Evolutionary conservation across 345 rosid genomes (phyloP).

Genomic region (Luvunga scandens): DNA sequence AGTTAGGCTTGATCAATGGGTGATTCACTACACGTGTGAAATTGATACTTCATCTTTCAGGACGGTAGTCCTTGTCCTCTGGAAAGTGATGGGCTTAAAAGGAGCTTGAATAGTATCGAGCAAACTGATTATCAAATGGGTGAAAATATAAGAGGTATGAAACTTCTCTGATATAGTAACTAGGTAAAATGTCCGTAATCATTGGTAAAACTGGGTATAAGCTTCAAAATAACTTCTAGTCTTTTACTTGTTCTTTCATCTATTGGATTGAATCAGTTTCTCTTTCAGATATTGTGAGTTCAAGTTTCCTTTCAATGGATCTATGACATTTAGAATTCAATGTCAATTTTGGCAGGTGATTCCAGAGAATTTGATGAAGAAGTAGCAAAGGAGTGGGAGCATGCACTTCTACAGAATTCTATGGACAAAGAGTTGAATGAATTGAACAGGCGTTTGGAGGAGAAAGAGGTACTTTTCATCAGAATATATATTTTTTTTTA

Average conservation of each 20-base stretch:
- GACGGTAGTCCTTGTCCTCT: conserved; percentile 62
- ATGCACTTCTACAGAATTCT: conserved; percentile 81
- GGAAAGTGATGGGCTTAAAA: conserved; percentile 81
- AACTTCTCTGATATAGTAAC: background rate
- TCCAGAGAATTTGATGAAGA: conserved; percentile 79
- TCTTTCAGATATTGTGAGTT: background rate
- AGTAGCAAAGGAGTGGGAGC: conserved; percentile 97
- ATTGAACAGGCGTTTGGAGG: conserved; percentile 80
- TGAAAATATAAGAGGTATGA: conserved; percentile 66
- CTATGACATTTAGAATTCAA: conserved; percentile 9
- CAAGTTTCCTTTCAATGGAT: background rate
- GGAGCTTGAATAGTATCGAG: conserved; percentile 81
- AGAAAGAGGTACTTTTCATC: conserved; percentile 77
- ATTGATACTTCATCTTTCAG: conserved; percentile 36
- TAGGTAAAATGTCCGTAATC: background rate
- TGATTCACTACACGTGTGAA: conserved; percentile 3
- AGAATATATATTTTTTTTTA: background rate
- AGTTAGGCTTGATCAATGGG: background rate
- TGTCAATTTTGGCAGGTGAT: conserved; percentile 49
- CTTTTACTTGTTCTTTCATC: background rate
- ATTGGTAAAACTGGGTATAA: conserved; percentile 4
- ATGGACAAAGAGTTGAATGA: conserved; percentile 95
- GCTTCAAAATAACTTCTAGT: background rate
- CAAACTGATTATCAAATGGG: conserved; percentile 74
- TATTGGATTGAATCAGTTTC: background rate